phyloP scores from a whole-genome alignment of 164 flowering plant species.

The Warburgia ugandensis region DNA sequence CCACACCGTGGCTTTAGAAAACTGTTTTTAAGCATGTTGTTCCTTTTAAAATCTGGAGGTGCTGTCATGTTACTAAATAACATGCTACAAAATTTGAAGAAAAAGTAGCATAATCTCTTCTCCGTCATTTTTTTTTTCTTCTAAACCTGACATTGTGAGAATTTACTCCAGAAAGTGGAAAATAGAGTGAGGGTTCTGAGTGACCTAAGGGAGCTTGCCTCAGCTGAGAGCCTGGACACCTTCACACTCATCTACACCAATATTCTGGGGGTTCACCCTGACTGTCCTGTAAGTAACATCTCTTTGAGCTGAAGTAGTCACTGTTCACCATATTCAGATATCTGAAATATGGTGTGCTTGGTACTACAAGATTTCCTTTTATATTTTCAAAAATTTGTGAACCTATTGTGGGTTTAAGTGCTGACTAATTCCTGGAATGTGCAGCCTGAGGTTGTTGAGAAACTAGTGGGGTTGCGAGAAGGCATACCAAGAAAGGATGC shows the following conservation, averaged over 20 bases:
- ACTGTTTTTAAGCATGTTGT: no score
- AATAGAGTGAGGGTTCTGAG: conserved; percentile 67
- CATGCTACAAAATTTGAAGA: not conserved
- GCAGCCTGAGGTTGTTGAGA: conserved; percentile 97
- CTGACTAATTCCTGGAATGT: not conserved
- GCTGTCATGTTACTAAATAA: not conserved
- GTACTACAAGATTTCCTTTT: not conserved
- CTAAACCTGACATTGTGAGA: not conserved
- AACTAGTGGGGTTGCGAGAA: conserved; percentile 78
- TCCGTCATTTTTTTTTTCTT: not conserved
- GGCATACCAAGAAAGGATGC: conserved; percentile 98
- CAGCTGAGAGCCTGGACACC: conserved; percentile 90
- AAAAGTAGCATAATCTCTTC: not conserved
- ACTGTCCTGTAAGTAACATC: conserved; percentile 74
- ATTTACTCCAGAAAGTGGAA: conserved; percentile 80
- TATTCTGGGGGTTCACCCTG: conserved; percentile 93
- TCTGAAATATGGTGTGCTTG: not conserved
- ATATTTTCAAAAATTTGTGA: not conserved
- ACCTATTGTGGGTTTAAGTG: not conserved
- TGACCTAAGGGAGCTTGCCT: conserved; percentile 95
- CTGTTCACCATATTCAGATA: not conserved
- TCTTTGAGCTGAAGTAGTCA: not conserved
- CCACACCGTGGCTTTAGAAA: no score
- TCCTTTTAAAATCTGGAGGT: no score
- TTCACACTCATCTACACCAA: conserved; percentile 94